A percentile compares a stretch with the other conserved stretches of the same genome.
phyloP scores from a whole-genome alignment of 1,284 basidiomycete species.

The Dichomitus squalens region DNA sequence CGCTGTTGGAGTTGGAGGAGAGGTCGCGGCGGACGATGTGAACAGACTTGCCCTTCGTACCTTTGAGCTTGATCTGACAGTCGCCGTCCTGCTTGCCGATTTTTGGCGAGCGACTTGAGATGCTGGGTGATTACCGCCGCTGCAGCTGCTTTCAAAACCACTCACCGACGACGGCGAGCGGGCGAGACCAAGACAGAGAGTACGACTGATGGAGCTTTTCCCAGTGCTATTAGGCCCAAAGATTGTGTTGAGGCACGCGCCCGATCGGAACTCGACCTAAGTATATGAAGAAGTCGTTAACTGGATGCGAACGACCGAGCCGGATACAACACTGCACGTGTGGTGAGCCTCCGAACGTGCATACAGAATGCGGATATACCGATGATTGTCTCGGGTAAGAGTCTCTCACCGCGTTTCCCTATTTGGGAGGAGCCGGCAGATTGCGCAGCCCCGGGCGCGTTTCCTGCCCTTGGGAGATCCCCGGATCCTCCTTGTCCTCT shows the following conservation, averaged over 20 bases:
- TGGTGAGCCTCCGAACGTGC: not conserved
- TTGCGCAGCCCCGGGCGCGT: slow-evolving; percentile 59
- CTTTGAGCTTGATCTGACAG: slow-evolving; percentile 94
- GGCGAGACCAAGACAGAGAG: slow-evolving; percentile 94
- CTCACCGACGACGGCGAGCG: slow-evolving; percentile 80
- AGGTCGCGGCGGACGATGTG: slow-evolving; percentile 76
- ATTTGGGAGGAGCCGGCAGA: slow-evolving; percentile 26
- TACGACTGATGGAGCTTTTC: slow-evolving; percentile 93
- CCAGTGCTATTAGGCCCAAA: slow-evolving; percentile 97
- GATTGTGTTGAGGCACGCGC: slow-evolving; percentile 96
- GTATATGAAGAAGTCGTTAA: slow-evolving; percentile 94
- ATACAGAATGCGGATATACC: slow-evolving; percentile 44
- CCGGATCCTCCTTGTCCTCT: slow-evolving; percentile 39
- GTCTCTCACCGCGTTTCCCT: slow-evolving; percentile 46
- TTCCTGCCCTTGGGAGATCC: slow-evolving; percentile 56
- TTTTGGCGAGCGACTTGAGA: slow-evolving; percentile 85
- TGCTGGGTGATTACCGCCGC: slow-evolving; percentile 82
- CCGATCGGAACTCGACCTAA: slow-evolving; percentile 87
- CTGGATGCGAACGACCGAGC: slow-evolving; percentile 90
- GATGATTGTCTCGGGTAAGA: slow-evolving; percentile 65
- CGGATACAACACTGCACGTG: slow-evolving; percentile 82
- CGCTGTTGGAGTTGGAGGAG: slow-evolving; percentile 56
- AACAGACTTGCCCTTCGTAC: slow-evolving; percentile 70
- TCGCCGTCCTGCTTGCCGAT: slow-evolving; percentile 72
- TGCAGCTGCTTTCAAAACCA: slow-evolving; percentile 71